Percentiles rank a stretch among this genome's conserved stretches.
Evolutionary conservation across 192 early-diverging fungal species (phyloP).

Genomic region (Phlyctochytrium arcticum): DNA sequence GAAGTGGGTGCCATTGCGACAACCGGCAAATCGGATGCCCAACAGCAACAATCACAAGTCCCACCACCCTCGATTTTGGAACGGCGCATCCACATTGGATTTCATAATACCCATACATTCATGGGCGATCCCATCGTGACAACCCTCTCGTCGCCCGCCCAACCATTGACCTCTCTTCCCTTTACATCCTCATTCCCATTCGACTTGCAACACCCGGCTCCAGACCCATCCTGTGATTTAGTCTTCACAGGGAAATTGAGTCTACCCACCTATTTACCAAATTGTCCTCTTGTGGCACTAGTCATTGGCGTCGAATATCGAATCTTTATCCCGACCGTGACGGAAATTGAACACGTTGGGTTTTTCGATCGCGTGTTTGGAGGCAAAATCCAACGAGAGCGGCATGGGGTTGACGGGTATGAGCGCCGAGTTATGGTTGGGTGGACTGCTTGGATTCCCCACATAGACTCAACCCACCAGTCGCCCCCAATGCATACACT

Average conservation of each 20-base stretch:
- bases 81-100: slow-evolving; percentile 42
- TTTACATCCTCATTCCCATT: too few relatives aligned
- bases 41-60: too few relatives aligned
- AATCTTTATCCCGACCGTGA: slow-evolving; percentile 8
- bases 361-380: slow-evolving; percentile 15
- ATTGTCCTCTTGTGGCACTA: slow-evolving; percentile 34
- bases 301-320: slow-evolving; percentile 47
- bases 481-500: neutral
- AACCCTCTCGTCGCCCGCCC: slow-evolving; percentile 24
- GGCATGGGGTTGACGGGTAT: slow-evolving; percentile 1
- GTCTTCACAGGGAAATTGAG: slow-evolving; percentile 35
- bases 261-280: slow-evolving; percentile 25
- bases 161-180: slow-evolving; percentile 20
- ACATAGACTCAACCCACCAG: slow-evolving; percentile 5
- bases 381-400: slow-evolving; percentile 1
- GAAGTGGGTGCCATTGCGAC: too few relatives aligned
- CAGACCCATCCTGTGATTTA: slow-evolving; percentile 27
- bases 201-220: neutral
- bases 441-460: slow-evolving; percentile 35
- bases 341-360: neutral
- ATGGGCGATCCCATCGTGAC: slow-evolving; percentile 30
- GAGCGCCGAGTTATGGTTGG: slow-evolving; percentile 37
- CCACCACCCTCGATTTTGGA: slow-evolving; percentile 39
- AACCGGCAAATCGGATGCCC: too few relatives aligned
- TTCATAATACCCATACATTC: slow-evolving; percentile 48